Conservation (phyloP, 192 early-diverging fungal species). For the Dissophora ornata region DNA sequence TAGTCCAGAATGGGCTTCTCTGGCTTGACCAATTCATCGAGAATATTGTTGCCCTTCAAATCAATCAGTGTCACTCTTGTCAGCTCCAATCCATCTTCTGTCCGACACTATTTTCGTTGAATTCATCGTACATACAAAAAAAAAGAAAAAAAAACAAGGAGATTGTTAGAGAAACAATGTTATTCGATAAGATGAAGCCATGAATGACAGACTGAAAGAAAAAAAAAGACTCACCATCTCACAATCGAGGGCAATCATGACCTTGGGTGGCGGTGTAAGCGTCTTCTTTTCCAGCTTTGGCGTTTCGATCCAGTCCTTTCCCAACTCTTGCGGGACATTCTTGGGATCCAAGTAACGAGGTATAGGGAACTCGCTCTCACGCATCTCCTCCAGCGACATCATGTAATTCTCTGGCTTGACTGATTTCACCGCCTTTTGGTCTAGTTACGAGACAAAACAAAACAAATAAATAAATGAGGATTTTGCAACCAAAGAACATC, state of each 20-base stretch:
- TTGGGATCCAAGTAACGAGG: conserved; percentile 55
- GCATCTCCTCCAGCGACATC: conserved; percentile 55
- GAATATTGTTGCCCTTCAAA: conserved; percentile 47
- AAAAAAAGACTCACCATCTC: conserved; percentile 75
- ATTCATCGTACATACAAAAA: no score
- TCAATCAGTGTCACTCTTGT: conserved; percentile 66
- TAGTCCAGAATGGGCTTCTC: conserved; percentile 65
- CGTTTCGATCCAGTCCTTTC: conserved; percentile 62
- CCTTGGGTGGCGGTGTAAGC: conserved; percentile 43
- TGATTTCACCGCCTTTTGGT: conserved; percentile 18
- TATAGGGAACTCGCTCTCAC: conserved; percentile 57
- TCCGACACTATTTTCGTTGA: conserved; percentile 32
- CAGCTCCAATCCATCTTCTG: conserved; percentile 40
- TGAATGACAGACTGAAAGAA: no score
- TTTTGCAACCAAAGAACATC: no score
- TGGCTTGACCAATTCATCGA: conserved; percentile 66
- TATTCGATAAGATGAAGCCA: no score
- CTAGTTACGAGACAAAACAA: conserved; percentile 1
- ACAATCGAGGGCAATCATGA: conserved; percentile 68
- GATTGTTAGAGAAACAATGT: no score
- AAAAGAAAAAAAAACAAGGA: background rate
- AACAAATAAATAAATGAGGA: no score
- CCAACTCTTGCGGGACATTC: conserved; percentile 13
- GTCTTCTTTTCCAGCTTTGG: conserved; percentile 29
- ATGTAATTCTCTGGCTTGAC: conserved; percentile 57